A percentile compares a stretch with the other conserved stretches of the same genome.
Evolutionary conservation across 2,329 filamentous ascomycete species (phyloP).

Genomic region (Camillea tinctor): DNA sequence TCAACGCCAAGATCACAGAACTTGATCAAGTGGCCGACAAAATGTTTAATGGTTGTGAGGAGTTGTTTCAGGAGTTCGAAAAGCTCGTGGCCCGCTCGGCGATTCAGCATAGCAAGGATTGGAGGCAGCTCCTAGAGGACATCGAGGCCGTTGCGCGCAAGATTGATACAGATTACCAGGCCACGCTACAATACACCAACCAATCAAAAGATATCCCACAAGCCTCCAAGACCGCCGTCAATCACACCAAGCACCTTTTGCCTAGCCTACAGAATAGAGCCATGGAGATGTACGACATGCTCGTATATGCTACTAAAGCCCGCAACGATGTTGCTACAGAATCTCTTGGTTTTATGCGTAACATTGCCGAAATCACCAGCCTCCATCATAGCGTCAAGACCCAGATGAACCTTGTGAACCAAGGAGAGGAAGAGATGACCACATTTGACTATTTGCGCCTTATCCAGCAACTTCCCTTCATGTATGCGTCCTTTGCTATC

Average conservation of each 20-base stretch:
- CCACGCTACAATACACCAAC: slow-evolving; percentile 66
- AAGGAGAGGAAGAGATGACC: slow-evolving; percentile 72
- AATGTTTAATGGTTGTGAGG: slow-evolving; percentile 61
- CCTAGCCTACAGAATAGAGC: slow-evolving; percentile 57
- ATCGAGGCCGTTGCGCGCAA: slow-evolving; percentile 85
- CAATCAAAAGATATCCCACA: slow-evolving; percentile 60
- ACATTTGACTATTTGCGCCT: slow-evolving; percentile 78
- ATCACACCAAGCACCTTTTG: slow-evolving; percentile 61
- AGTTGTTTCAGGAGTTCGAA: slow-evolving; percentile 62
- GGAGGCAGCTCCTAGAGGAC: slow-evolving; percentile 71
- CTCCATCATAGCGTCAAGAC: slow-evolving; percentile 69
- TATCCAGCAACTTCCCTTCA: slow-evolving; percentile 78
- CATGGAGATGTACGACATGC: slow-evolving; percentile 60
- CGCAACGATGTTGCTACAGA: slow-evolving; percentile 67
- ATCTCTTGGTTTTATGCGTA: slow-evolving; percentile 74
- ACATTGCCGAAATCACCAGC: slow-evolving; percentile 76
- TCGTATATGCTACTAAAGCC: slow-evolving; percentile 58
- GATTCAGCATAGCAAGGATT: slow-evolving; percentile 60
- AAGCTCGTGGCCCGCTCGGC: slow-evolving; percentile 54
- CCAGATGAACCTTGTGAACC: slow-evolving; percentile 68
- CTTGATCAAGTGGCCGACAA: slow-evolving; percentile 59
- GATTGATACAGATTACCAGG: slow-evolving; percentile 81
- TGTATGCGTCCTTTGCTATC: slow-evolving; percentile 85
- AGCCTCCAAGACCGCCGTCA: slow-evolving; percentile 62
- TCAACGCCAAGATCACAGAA: slow-evolving; percentile 58